A percentile compares a stretch with the other conserved stretches of the same genome.
phyloP scores from a whole-genome alignment of 2,329 filamentous ascomycete species.

The Albifimbria verrucaria region DNA sequence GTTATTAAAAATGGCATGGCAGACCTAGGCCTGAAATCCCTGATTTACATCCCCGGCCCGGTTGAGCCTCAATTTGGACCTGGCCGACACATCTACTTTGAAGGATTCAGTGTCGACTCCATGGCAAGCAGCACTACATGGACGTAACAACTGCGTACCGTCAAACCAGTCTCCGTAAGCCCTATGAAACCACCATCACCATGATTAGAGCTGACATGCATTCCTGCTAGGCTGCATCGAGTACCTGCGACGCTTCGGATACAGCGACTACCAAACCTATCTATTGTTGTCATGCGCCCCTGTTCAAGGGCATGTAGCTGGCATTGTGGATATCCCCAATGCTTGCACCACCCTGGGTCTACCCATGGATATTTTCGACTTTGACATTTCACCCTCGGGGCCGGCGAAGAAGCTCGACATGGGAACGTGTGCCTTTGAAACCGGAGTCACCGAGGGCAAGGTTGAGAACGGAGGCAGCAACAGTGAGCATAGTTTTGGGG shows the following conservation, averaged over 20 bases:
- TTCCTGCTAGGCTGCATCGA: conserved; percentile 5
- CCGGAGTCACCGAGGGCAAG: conserved; percentile 40
- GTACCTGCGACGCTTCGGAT: conserved; percentile 38
- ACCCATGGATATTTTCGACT: conserved; percentile 93
- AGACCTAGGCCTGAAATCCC: conserved; percentile 73
- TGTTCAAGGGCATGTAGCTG: conserved; percentile 82
- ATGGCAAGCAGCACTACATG: conserved; percentile 85
- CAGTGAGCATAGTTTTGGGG: conserved; percentile 48
- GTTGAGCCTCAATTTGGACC: conserved; percentile 87
- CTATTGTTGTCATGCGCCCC: conserved; percentile 82
- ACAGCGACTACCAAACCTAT: conserved; percentile 75
- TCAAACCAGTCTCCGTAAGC: conserved; percentile 64
- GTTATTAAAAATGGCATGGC: conserved; percentile 72
- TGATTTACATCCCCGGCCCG: conserved; percentile 81
- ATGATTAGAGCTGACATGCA: background rate
- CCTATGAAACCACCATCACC: conserved; percentile 13
- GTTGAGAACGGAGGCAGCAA: conserved; percentile 42
- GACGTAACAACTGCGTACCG: conserved; percentile 85
- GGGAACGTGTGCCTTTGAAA: conserved; percentile 60
- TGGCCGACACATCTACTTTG: conserved; percentile 48
- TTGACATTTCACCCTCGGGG: conserved; percentile 74
- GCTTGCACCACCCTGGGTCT: conserved; percentile 85
- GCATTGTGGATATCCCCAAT: conserved; percentile 80
- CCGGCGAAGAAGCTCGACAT: conserved; percentile 34
- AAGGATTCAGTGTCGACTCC: conserved; percentile 88